Evolutionary conservation across 2,329 filamentous ascomycete species (phyloP).

Genomic region (Penicillium occitanis): DNA sequence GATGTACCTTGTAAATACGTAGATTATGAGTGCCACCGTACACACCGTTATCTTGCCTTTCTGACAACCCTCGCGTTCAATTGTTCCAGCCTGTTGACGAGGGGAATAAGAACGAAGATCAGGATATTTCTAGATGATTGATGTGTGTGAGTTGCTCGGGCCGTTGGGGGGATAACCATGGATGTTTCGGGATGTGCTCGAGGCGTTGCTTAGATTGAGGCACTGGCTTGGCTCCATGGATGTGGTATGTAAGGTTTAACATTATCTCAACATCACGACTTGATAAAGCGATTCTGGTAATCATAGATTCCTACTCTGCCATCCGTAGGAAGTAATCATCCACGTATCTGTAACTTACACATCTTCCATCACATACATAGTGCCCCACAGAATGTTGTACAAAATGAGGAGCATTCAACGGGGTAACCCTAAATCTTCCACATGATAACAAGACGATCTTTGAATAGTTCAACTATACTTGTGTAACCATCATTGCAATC

Average conservation of each 20-base stretch:
- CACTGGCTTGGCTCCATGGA: not conserved
- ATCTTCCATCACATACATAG: not conserved
- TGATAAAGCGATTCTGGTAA: not conserved
- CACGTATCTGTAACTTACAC: not conserved
- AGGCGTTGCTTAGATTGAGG: not conserved
- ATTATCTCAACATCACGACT: not conserved
- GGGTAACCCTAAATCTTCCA: conserved; percentile 7
- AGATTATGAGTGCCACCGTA: not conserved
- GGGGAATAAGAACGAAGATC: not conserved
- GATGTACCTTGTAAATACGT: conserved; percentile 4
- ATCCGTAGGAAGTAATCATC: not conserved
- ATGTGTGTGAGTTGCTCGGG: not conserved
- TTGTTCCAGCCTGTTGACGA: not conserved
- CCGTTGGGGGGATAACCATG: not conserved
- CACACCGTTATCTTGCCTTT: not conserved
- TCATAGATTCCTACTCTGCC: not conserved
- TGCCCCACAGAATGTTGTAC: not conserved
- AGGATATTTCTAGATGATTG: not conserved
- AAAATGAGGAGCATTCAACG: not conserved
- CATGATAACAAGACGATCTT: not conserved
- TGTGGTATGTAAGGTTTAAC: not conserved
- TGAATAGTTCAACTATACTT: not conserved
- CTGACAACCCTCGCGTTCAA: not conserved
- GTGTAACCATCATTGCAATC: not conserved
- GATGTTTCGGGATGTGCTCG: not conserved